Evolutionary conservation across 768 basidiomycete genomes (phyloP), one percentile per base, ranked within the genome.

Genomic region (Solioccasus polychromus): DNA sequence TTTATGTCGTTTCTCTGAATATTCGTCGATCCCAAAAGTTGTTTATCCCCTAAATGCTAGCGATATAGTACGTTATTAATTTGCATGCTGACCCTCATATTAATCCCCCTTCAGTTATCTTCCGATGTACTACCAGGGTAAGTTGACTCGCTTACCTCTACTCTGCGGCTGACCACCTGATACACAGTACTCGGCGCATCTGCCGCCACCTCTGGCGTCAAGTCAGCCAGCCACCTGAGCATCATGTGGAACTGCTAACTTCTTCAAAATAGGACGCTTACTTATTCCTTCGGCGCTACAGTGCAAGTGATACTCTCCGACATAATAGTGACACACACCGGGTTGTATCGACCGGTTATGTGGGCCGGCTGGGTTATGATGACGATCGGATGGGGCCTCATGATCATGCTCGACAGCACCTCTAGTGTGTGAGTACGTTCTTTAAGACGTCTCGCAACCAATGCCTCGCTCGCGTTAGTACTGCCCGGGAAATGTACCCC

Each of bases 331-430:
- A 10, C 32, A 34, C 4, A 34, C 15, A 34, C 32, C 8, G 32
- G 32, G 17, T 34, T 17, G 12, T 34, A 34, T 34, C 32, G 32
- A 8, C 32, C 32, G 17, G 10, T 34, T 18, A 34, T 34, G 7
- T 34, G 32, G 32, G 32, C n/a, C 18, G 32, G n/a, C 12, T 34
- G 32, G 32, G 17, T 18, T 11, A 17, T 17, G 5, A 34, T 34
- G 32, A 34, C 32, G 3, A 10, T 34, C 18, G 32, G 32, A 34
- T 34, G 32, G 65, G 88, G 88, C 8, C 72, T 91, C 38, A 88
- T 90, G 88, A 86, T 70, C 34, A 79, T 72, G 74, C 63, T 91
- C 31, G 75, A 79, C 53, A 75, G 77, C 22, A 66, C 62, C 4
- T 84, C 87, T 1, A 77, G 39, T 39, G 14, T 61, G 58, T 58